These are phyloP conservation scores for Rutstroemia sp. DNA, from an alignment of 2,329 filamentous ascomycete species.

Conservation along the genomic window DNA sequence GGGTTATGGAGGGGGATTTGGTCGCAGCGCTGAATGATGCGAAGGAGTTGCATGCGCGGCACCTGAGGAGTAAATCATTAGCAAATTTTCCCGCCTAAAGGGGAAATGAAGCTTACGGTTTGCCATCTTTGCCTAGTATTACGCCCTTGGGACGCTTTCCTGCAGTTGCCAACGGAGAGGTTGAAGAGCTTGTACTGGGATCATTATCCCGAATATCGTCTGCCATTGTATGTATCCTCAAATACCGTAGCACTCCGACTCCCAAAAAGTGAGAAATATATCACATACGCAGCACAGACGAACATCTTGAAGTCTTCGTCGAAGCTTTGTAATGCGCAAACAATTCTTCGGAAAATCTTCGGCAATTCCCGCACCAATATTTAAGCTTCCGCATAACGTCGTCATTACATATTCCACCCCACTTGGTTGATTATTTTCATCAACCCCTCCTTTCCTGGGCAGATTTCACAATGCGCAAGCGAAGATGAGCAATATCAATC, in stretches of 20 bases:
- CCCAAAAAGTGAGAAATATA: not conserved
- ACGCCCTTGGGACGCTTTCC: constrained; percentile 62
- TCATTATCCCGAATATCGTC: constrained; percentile 25
- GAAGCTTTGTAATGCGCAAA: not conserved
- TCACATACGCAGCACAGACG: too few species aligned
- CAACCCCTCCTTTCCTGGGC: not conserved
- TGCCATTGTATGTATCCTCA: constrained; percentile 17
- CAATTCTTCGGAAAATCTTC: not conserved
- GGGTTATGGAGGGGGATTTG: constrained; percentile 31
- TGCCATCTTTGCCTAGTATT: constrained; percentile 72
- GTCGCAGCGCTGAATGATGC: constrained; percentile 53
- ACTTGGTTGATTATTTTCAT: not conserved
- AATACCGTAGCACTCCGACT: not conserved
- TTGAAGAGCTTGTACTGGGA: constrained; percentile 5
- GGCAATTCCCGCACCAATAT: not conserved
- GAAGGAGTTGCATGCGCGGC: constrained; percentile 61
- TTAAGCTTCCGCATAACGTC: constrained; percentile 2
- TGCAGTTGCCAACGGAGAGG: constrained; percentile 12
- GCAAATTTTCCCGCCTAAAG: not conserved
- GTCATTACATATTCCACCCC: not conserved
- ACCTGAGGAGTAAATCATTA: constrained; percentile 39
- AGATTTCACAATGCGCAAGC: not conserved
- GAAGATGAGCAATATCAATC: not conserved
- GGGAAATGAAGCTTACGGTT: constrained; percentile 56
- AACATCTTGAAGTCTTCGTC: not conserved